These are phyloP conservation scores for Claviceps arundinis DNA, from an alignment of 2,329 filamentous ascomycete species.

Conservation along the genomic window DNA sequence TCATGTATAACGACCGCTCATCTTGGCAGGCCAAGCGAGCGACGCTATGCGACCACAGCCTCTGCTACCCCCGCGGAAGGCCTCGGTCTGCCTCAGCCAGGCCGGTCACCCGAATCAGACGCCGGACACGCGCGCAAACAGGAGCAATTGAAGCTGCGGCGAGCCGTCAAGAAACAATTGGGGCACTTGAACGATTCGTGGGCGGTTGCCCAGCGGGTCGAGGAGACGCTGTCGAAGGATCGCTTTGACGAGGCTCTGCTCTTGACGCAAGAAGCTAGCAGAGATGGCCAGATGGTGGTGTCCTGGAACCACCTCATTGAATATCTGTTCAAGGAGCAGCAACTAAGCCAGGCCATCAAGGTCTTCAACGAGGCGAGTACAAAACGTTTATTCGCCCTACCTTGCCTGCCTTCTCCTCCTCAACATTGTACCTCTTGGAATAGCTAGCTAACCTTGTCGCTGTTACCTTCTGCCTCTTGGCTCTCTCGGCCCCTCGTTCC, in stretches of 20 bases:
- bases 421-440: background rate
- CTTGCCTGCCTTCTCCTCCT: background rate
- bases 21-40: conserved; percentile 3
- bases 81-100: conserved; percentile 12
- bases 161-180: conserved; percentile 41
- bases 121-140: conserved; percentile 8
- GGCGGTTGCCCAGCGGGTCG: conserved; percentile 57
- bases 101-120: conserved; percentile 10
- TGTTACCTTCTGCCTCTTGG: too few species aligned
- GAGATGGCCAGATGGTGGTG: conserved; percentile 50
- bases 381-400: background rate
- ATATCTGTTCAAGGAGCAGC: conserved; percentile 49
- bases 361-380: conserved; percentile 69
- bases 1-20: background rate
- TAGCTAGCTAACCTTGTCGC: background rate
- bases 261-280: conserved; percentile 57
- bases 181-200: conserved; percentile 55
- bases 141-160: conserved; percentile 18
- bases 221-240: conserved; percentile 42
- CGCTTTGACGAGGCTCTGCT: conserved; percentile 53
- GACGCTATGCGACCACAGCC: conserved; percentile 8
- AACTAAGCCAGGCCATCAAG: conserved; percentile 54
- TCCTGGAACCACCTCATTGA: conserved; percentile 82
- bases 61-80: conserved; percentile 1
- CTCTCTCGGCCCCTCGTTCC: background rate